phyloP scores from a whole-genome alignment of 1,139 yeast species.

The Yamadazyma diddensiae region DNA sequence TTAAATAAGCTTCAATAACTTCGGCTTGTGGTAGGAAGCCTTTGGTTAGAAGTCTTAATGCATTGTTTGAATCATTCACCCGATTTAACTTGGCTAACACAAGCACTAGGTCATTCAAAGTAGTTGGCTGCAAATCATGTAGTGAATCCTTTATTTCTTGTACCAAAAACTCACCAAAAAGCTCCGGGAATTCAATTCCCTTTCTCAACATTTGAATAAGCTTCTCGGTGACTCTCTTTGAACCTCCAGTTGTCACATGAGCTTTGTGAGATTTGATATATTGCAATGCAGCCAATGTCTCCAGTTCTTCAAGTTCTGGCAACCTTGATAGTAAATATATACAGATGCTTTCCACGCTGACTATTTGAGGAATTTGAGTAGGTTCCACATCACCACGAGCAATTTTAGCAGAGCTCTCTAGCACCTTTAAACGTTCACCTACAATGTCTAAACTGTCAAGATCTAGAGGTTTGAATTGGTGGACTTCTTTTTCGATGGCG shows the following conservation, averaged over 20 bases:
- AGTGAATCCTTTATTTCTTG: conserved; percentile 14
- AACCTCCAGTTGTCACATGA: conserved; percentile 19
- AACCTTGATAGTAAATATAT: conserved; percentile 17
- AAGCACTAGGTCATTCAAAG: conserved; percentile 27
- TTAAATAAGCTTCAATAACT: conserved; percentile 23
- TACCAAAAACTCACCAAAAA: conserved; percentile 4
- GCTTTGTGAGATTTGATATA: conserved; percentile 18
- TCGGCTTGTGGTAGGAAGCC: conserved; percentile 21
- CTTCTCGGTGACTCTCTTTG: conserved; percentile 13
- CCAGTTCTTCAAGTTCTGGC: conserved; percentile 1
- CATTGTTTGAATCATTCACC: conserved; percentile 6
- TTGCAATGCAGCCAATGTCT: conserved; percentile 14
- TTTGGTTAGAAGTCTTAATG: neutral
- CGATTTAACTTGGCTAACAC: conserved; percentile 13
- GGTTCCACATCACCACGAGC: conserved; percentile 16
- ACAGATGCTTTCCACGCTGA: conserved; percentile 23
- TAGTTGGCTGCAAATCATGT: conserved; percentile 17
- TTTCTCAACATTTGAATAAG: conserved; percentile 2
- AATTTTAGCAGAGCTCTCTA: conserved; percentile 17
- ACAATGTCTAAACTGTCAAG: conserved; percentile 12
- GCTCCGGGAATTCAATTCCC: neutral
- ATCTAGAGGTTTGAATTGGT: neutral
- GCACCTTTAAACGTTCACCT: conserved; percentile 18
- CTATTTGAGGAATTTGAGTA: conserved; percentile 8
- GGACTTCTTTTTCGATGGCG: conserved; percentile 6